Evolutionary conservation across 1,284 basidiomycete genomes (phyloP).

Genomic region (Calocybe gambosa): DNA sequence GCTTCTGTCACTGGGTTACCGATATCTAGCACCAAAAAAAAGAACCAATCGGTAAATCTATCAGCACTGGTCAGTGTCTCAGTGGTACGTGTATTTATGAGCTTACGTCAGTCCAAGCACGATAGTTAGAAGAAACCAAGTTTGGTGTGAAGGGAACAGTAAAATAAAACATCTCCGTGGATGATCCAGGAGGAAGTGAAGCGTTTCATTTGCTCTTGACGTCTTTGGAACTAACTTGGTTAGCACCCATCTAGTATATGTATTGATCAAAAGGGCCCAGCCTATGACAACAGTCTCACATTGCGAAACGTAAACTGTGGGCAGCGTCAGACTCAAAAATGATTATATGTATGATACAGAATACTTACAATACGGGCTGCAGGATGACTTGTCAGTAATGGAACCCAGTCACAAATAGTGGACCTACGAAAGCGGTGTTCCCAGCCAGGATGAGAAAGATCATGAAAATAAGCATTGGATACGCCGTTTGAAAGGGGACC

Average conservation of each 20-base stretch:
- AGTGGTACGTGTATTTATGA: not conserved
- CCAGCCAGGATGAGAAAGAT: constrained; percentile 77
- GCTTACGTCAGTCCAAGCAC: constrained; percentile 65
- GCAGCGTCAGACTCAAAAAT: not conserved
- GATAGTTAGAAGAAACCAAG: constrained; percentile 82
- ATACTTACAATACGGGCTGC: constrained; percentile 68
- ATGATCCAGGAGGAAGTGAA: constrained; percentile 92
- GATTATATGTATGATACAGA: not conserved
- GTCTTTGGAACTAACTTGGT: constrained; percentile 54
- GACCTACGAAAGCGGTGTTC: constrained; percentile 86
- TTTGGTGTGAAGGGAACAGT: constrained; percentile 93
- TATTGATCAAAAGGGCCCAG: constrained; percentile 1
- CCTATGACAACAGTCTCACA: constrained; percentile 36
- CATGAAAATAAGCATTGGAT: constrained; percentile 69
- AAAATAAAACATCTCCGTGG: constrained; percentile 95
- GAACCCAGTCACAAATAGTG: not conserved
- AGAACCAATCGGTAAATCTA: constrained; percentile 81
- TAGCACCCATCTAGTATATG: constrained; percentile 59
- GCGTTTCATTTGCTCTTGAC: constrained; percentile 71
- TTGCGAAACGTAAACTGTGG: constrained; percentile 53
- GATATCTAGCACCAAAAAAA: constrained; percentile 86
- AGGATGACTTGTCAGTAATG: constrained; percentile 5
- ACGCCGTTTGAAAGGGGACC: constrained; percentile 83
- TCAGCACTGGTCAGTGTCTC: constrained; percentile 5
- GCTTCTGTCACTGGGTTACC: constrained; percentile 67